These are phyloP conservation scores for Suillus spraguei DNA, from an alignment of 768 basidiomycete genomes.

Conservation along the genomic window DNA sequence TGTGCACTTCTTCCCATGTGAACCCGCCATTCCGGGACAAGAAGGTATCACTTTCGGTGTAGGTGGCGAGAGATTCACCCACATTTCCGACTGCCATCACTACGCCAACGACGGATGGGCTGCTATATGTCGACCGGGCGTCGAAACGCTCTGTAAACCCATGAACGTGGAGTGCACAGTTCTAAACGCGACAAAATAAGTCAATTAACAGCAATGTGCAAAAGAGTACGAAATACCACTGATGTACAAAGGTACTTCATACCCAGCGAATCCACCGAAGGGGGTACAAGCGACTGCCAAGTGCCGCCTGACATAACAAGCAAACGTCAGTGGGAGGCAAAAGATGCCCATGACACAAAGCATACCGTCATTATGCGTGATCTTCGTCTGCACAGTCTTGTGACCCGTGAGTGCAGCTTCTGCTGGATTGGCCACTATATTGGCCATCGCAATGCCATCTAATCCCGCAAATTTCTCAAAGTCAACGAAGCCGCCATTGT, in stretches of 20 bases:
- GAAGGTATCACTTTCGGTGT: conserved; percentile 93
- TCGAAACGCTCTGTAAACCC: conserved; percentile 95
- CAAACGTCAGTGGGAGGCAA: conserved; percentile 3
- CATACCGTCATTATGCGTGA: conserved; percentile 96
- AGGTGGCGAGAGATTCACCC: conserved; percentile 77
- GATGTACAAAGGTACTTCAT: conserved; percentile 67
- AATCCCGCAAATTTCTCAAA: conserved; percentile 98
- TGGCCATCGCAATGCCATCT: conserved; percentile 94
- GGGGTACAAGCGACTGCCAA: conserved; percentile 85
- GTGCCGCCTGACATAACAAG: conserved; percentile 60
- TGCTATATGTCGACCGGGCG: conserved; percentile 91
- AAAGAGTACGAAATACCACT: conserved; percentile 47
- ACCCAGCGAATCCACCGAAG: conserved; percentile 73
- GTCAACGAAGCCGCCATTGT: conserved; percentile 85
- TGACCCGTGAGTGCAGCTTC: conserved; percentile 69
- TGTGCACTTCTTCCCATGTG: conserved; percentile 98
- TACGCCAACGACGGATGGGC: conserved; percentile 87
- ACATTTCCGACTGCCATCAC: conserved; percentile 98
- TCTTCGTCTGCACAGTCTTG: conserved; percentile 82
- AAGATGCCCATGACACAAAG: conserved; percentile 6
- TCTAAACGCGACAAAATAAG: conserved; percentile 42
- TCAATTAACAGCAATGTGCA: conserved; percentile 1
- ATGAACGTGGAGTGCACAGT: conserved; percentile 88
- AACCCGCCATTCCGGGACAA: conserved; percentile 95
- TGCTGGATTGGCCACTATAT: conserved; percentile 81